Percentiles rank a stretch among this genome's conserved stretches.
These are phyloP conservation scores for Irpex lacteus DNA, from an alignment of 1,284 basidiomycete genomes.

Conservation along the genomic window DNA sequence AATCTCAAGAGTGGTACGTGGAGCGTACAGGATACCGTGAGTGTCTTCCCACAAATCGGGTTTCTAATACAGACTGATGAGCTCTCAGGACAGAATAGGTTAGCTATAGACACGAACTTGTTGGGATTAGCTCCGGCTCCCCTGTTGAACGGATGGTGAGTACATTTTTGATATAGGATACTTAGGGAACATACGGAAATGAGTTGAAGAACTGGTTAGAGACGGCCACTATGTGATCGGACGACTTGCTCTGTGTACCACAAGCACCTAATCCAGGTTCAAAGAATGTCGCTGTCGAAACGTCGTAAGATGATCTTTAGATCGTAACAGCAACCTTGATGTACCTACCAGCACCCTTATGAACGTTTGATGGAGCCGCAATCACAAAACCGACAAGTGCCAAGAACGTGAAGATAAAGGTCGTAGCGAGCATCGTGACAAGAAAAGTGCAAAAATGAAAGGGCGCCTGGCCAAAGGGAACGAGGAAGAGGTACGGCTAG, in stretches of 20 bases:
- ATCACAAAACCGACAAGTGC: slow-evolving; percentile 1
- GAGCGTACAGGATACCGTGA: slow-evolving; percentile 22
- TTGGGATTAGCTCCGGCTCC: slow-evolving; percentile 21
- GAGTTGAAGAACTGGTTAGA: slow-evolving; percentile 26
- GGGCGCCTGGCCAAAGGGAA: slow-evolving; percentile 5
- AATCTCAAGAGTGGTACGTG: background rate
- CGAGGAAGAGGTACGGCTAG: slow-evolving; percentile 1
- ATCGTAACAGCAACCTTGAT: background rate
- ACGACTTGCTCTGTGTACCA: background rate
- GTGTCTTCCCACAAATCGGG: slow-evolving; percentile 24
- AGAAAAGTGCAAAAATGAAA: slow-evolving; percentile 2
- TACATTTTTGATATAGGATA: background rate
- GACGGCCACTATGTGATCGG: slow-evolving; percentile 30
- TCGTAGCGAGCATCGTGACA: slow-evolving; percentile 8
- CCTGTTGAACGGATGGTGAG: background rate
- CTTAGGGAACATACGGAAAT: slow-evolving; percentile 10
- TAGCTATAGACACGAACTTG: background rate
- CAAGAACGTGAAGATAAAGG: slow-evolving; percentile 1
- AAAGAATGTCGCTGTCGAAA: background rate
- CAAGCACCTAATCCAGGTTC: background rate
- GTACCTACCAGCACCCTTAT: slow-evolving; percentile 4
- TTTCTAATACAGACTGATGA: slow-evolving; percentile 5
- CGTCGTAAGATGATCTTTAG: too few relatives aligned
- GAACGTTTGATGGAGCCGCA: slow-evolving; percentile 2
- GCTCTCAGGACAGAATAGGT: background rate